Evolutionary conservation across 371 early-diverging fungal species (phyloP).

Genomic region (Ecytonucleospora hepatopenaei): DNA sequence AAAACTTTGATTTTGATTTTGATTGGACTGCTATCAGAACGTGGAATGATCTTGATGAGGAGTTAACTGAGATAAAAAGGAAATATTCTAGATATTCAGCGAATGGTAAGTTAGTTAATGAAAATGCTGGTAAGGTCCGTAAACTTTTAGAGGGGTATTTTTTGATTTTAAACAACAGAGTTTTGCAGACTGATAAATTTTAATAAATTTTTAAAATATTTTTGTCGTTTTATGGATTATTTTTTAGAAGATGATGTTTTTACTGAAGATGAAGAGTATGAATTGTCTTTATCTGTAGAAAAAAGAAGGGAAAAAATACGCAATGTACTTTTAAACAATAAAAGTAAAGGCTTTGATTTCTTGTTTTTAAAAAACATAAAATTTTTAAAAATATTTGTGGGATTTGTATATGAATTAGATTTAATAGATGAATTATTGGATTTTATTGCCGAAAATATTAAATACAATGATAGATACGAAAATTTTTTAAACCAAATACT

Average conservation of each 20-base stretch:
- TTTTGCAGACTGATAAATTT: background rate
- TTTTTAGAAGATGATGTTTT: background rate
- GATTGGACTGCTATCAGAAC: background rate
- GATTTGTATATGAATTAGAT: background rate
- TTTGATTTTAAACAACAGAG: background rate
- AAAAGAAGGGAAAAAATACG: background rate
- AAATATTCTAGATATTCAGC: conserved; percentile 21
- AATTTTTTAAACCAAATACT: background rate
- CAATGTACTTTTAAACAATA: background rate
- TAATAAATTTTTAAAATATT: background rate
- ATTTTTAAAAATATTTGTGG: background rate
- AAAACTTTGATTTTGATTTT: conserved; percentile 1
- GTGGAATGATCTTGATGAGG: conserved; percentile 23
- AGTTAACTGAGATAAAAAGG: conserved; percentile 14
- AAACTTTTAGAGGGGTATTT: background rate
- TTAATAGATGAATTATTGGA: background rate
- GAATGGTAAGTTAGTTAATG: conserved; percentile 12
- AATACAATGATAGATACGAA: background rate
- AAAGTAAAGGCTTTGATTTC: background rate
- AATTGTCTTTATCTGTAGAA: background rate
- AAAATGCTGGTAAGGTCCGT: background rate
- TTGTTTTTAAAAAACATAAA: background rate
- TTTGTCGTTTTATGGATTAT: background rate
- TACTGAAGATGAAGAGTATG: background rate
- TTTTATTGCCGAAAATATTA: background rate